Base-by-base conservation (phyloP, 495 filamentous ascomycete genomes). In the Tricharina praecox region DNA sequence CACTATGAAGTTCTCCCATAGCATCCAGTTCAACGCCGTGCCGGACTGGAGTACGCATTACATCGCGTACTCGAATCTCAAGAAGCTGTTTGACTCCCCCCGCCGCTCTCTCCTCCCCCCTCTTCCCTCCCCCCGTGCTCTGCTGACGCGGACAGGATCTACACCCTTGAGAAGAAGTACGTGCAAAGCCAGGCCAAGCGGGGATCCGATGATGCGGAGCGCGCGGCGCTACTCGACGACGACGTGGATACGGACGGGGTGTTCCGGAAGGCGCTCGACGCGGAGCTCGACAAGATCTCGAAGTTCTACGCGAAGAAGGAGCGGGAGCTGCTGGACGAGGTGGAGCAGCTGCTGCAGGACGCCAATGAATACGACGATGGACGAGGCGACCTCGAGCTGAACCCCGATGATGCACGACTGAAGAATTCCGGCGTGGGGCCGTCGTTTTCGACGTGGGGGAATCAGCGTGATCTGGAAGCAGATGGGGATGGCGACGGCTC, bases 1-100 rank as follows among this genome's bases (percentile, higher is more conserved):
- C n/a, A n/a, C n/a, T n/a, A 99, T 99, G 90, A 96, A 95, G 75
- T 99, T 99, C 71, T 95, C 90, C 41, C 90, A 96, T 62, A 96
- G 92, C 66, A 78, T 99, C 53, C 90, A 99, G 68, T 99, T 99
- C 67, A 99, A 99, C 66, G 85, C 90, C 47, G 92, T 99, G 48
- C 90, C 92, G 18, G 90, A 99, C 62, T 99, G 90, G 90, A 95
- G 86, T 67, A 82, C 77, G 51, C 76, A 94, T 64, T 99, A 99
- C 63, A 90, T 99, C 56, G 79, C 85, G 46, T 99, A 99, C 65
- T 93, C 85, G 63, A 96, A 93, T 58, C 75, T 96, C 53, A 99
- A 99, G 74, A 99, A 99, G 70, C 68, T 93, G 87, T 93, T 67
- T 61, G 85, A 71, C 23, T 9, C 18, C 15, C n/a, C n/a, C n/a